Conservation (phyloP, 2,329 filamentous ascomycete genomes). For the Ascochyta koolunga region DNA sequence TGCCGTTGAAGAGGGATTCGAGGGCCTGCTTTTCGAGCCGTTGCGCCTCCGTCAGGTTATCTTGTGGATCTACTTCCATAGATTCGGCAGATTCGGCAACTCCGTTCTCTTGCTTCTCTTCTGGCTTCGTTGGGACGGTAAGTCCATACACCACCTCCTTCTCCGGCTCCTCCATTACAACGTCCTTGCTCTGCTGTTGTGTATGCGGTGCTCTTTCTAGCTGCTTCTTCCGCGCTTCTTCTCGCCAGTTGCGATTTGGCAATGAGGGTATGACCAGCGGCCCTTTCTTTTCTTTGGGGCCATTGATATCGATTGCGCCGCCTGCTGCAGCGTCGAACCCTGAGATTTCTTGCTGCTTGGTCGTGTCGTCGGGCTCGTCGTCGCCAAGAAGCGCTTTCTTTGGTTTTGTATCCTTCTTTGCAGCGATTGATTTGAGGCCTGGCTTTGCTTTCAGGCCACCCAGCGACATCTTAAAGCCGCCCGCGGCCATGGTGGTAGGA, state of each 20-base stretch:
- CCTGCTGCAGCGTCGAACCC: slow-evolving; percentile 61
- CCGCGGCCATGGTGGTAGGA: slow-evolving; percentile 42
- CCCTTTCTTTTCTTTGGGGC: slow-evolving; percentile 48
- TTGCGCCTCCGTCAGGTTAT: slow-evolving; percentile 39
- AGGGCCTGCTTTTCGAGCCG: slow-evolving; percentile 60
- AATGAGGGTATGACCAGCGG: slow-evolving; percentile 64
- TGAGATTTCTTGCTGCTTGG: slow-evolving; percentile 53
- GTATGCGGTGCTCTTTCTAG: slow-evolving; percentile 64
- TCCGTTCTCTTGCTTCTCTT: slow-evolving; percentile 19
- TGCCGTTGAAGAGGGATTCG: slow-evolving; percentile 52
- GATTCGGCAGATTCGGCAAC: slow-evolving; percentile 19
- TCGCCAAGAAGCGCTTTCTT: slow-evolving; percentile 38
- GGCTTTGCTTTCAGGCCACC: slow-evolving; percentile 36
- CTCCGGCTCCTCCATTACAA: slow-evolving; percentile 44
- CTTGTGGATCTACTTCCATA: slow-evolving; percentile 38
- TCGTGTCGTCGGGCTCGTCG: slow-evolving; percentile 38
- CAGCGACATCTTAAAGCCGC: slow-evolving; percentile 47
- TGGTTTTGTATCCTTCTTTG: slow-evolving; percentile 32
- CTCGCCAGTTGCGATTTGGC: slow-evolving; percentile 68
- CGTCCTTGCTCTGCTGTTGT: slow-evolving; percentile 45
- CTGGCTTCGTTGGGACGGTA: slow-evolving; percentile 50
- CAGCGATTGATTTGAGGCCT: slow-evolving; percentile 28
- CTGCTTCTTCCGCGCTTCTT: slow-evolving; percentile 60
- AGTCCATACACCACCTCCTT: slow-evolving; percentile 58
- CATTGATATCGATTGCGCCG: slow-evolving; percentile 52